phyloP scores from a whole-genome alignment of 75 land plant species.

The Picea sitchensis region DNA sequence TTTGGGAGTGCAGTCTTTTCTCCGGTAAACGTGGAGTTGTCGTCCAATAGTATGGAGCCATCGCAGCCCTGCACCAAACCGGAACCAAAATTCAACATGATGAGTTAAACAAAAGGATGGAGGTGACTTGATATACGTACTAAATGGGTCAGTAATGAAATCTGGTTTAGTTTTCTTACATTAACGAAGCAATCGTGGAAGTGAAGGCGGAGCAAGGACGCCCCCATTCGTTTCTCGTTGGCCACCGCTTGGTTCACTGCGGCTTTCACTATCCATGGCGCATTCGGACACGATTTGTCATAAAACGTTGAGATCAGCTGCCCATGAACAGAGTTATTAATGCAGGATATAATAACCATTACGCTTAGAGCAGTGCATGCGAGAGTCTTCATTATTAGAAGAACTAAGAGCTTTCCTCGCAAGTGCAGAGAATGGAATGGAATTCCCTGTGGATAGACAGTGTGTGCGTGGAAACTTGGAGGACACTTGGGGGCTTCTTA shows the following conservation, averaged over 20 bases:
- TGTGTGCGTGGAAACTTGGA: no score
- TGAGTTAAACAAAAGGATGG: no score
- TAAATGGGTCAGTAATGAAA: no score
- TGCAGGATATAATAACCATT: no score
- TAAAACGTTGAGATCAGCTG: constrained; percentile 17
- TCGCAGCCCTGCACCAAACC: constrained; percentile 33
- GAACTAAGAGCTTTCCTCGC: no score
- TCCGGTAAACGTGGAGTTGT: neutral
- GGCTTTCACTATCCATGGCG: neutral
- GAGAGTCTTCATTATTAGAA: no score
- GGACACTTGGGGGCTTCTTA: no score
- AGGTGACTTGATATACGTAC: no score
- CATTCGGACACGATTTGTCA: constrained; percentile 10
- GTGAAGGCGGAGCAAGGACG: constrained; percentile 16
- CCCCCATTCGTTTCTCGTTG: constrained; percentile 3
- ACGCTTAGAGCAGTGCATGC: no score
- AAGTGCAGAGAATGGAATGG: no score
- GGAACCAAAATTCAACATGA: neutral
- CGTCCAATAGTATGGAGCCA: constrained; percentile 26
- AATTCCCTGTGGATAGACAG: no score
- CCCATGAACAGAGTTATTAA: neutral
- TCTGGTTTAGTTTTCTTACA: neutral
- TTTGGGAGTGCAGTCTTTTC: constrained; percentile 24
- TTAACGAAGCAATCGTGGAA: constrained; percentile 11
- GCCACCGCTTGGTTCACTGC: neutral